Base-by-base conservation (phyloP, 345 rosid species). In the Clarkia xantiana region DNA sequence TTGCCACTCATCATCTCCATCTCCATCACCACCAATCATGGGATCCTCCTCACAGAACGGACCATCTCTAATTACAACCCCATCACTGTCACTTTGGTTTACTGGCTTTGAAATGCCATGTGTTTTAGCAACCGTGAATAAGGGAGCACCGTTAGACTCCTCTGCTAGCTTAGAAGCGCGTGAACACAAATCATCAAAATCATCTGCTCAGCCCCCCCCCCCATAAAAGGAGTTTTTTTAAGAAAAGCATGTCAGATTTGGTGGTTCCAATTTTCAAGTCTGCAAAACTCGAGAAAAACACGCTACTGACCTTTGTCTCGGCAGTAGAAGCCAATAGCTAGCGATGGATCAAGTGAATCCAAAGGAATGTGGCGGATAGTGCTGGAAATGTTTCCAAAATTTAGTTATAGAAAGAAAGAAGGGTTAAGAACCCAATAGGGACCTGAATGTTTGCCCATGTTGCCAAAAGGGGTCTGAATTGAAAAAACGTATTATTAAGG, bases 291-390 rank as follows among this genome's bases (percentile, higher is more conserved):
- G 48, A 20, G 36, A 23, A 45, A 18, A 47, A 58, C 52, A 12
- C 9, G 10, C 19, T 14, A 47, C 71, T 38, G 57, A 90, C 87
- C 87, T 86, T 76, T 84, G 76, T 79, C 75, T 15, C 73, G 81
- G 63, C 96, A 91, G 55, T 86, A 86, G 62, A 91, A 91, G 51
- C 96, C 96, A 3, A 91, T 69, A 29, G 98, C 98, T 56, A 86
- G 55, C 14, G 98, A 86, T 49, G 96, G 82, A 76, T 90, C 97
- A 12, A 90, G 76, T 12, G 73, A 74, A 46, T 77, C 84, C 53
- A 90, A 60, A 10, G 81, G 77, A 52, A 86, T 73, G 64, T 81
- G 76, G 57, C 79, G 72, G 22, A 76, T 54, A 12, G 65, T 38
- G 39, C 97, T 90, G 78, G 42, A 59, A 15, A 61, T 45, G 53